Percentiles rank a stretch among this genome's conserved stretches.
These are phyloP conservation scores for Aspergillus sclerotiicarbonarius DNA, from an alignment of 495 filamentous ascomycete species.

Conservation along the genomic window DNA sequence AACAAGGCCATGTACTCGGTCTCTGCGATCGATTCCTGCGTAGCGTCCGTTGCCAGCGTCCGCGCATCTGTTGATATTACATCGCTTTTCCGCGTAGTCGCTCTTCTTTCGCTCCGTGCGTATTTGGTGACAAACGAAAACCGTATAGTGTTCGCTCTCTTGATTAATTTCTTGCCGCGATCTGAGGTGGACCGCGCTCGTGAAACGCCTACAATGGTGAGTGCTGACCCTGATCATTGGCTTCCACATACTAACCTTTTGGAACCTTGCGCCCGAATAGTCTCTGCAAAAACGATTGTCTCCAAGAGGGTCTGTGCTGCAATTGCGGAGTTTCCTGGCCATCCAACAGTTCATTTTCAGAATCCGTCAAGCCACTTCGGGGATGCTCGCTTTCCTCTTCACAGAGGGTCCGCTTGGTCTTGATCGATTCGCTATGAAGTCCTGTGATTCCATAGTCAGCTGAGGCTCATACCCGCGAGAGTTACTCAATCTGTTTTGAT, in stretches of 20 bases:
- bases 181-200: constrained; percentile 22
- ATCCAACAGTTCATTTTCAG: constrained; percentile 13
- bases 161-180: constrained; percentile 26
- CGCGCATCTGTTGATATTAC: constrained; percentile 12
- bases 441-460: constrained; percentile 6
- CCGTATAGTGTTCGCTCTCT: constrained; percentile 28
- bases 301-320: constrained; percentile 6
- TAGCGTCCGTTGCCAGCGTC: constrained; percentile 1
- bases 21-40: constrained; percentile 16
- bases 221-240: background rate
- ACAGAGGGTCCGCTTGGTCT: constrained; percentile 15
- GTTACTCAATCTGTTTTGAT: background rate
- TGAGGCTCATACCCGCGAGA: background rate
- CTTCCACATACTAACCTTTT: constrained; percentile 16
- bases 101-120: constrained; percentile 19
- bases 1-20: constrained; percentile 21
- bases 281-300: constrained; percentile 23
- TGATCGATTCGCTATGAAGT: constrained; percentile 8
- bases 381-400: constrained; percentile 17
- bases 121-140: constrained; percentile 29
- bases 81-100: constrained; percentile 14
- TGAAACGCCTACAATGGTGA: constrained; percentile 19
- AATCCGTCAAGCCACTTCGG: constrained; percentile 2
- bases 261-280: constrained; percentile 27
- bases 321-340: constrained; percentile 2